phyloP scores from a whole-genome alignment of 2,329 filamentous ascomycete genomes.

The Cercospora sesami region DNA sequence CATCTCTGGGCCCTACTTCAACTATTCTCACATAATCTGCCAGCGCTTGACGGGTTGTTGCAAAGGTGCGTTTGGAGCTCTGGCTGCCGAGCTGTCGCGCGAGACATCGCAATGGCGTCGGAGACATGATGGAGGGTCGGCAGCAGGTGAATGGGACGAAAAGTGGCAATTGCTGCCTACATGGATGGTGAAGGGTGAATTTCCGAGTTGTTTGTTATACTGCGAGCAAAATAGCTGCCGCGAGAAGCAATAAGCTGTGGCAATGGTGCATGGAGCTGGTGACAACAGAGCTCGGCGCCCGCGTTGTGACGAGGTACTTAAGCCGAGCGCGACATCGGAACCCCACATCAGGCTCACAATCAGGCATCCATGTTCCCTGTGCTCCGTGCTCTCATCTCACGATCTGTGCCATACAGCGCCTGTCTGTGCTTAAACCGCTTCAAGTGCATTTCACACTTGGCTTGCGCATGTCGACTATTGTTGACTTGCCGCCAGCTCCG shows the following conservation, averaged over 20 bases:
- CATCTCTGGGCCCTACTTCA: slow-evolving; percentile 79
- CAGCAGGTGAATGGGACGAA: neutral
- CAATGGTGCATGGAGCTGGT: neutral
- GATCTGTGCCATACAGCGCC: neutral
- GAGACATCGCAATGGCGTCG: slow-evolving; percentile 9
- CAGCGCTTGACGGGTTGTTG: slow-evolving; percentile 27
- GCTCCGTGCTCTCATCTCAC: neutral
- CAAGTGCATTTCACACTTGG: neutral
- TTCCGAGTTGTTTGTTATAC: neutral
- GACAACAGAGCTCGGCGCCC: neutral
- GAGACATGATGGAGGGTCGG: slow-evolving; percentile 7
- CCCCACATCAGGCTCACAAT: neutral
- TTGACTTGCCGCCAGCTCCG: slow-evolving; percentile 37
- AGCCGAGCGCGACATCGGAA: neutral
- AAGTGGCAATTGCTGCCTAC: neutral
- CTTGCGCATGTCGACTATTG: neutral
- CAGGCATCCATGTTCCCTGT: neutral
- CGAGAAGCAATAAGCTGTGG: neutral
- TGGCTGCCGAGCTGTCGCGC: slow-evolving; percentile 11
- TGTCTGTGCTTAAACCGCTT: neutral
- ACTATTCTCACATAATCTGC: slow-evolving; percentile 61
- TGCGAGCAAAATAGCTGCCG: neutral
- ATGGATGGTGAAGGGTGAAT: neutral
- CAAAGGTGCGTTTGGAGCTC: slow-evolving; percentile 29
- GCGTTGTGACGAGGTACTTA: neutral